Conservation (phyloP, 2,329 filamentous ascomycete species). For the Aspergillus neoniger region DNA sequence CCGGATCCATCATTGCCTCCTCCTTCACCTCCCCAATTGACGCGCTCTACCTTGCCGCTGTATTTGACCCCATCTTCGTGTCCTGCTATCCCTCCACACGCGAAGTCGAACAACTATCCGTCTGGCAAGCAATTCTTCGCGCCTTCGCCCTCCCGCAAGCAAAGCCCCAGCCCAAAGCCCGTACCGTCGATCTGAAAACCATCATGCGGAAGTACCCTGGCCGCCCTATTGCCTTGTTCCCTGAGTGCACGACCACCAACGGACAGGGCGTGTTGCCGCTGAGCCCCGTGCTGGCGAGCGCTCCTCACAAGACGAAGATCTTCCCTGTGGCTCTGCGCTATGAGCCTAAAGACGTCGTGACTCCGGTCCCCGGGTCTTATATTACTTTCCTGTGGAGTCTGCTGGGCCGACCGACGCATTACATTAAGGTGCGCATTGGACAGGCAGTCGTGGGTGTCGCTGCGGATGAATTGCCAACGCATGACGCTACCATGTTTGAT, state of each 20-base stretch:
- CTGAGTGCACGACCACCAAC: constrained; percentile 93
- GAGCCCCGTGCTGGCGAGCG: constrained; percentile 72
- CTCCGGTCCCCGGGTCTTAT: constrained; percentile 77
- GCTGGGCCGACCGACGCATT: constrained; percentile 80
- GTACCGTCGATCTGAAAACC: constrained; percentile 62
- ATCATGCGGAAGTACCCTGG: constrained; percentile 69
- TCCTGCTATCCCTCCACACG: constrained; percentile 74
- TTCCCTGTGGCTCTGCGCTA: constrained; percentile 92
- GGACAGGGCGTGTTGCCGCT: constrained; percentile 85
- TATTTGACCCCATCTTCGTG: constrained; percentile 95
- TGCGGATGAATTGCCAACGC: constrained; percentile 19
- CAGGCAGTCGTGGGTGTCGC: constrained; percentile 59
- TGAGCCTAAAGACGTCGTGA: constrained; percentile 84
- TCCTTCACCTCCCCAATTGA: constrained; percentile 93
- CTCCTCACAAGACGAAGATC: constrained; percentile 69
- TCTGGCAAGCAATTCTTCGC: constrained; percentile 72
- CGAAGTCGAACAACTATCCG: constrained; percentile 73
- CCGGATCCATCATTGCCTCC: constrained; percentile 79
- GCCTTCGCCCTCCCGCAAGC: constrained; percentile 65
- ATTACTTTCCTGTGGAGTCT: constrained; percentile 79
- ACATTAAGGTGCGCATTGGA: constrained; percentile 86
- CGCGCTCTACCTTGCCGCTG: constrained; percentile 87
- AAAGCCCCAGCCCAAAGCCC: constrained; percentile 48
- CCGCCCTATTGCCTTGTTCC: constrained; percentile 82
- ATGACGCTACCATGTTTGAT: too few species aligned